Percentiles rank a stretch among this genome's conserved stretches.
Conservation (phyloP, 257 asterid genomes). For the Fraxinus cuspidata region DNA sequence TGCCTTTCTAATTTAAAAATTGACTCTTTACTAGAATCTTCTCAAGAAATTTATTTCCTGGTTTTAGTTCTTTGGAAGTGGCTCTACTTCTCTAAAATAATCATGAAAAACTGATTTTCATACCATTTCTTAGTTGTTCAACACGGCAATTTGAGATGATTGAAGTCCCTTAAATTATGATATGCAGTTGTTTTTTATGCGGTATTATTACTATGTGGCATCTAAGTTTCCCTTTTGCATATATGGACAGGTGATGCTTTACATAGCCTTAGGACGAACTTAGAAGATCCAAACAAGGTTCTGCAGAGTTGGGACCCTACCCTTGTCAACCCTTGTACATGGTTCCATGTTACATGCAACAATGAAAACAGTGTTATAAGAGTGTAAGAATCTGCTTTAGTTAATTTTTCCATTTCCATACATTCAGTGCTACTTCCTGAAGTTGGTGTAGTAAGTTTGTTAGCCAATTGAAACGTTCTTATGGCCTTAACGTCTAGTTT, state of each 20-base stretch:
- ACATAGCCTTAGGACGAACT: constrained; percentile 73
- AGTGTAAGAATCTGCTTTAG: constrained; percentile 64
- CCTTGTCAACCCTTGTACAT: constrained; percentile 97
- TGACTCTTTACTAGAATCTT: neutral
- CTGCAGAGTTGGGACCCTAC: constrained; percentile 99
- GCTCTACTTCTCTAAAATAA: neutral
- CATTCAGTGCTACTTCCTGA: constrained; percentile 2
- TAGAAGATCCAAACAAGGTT: constrained; percentile 90
- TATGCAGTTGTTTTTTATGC: neutral
- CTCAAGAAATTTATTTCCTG: neutral
- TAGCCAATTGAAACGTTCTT: constrained; percentile 17
- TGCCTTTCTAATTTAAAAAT: neutral
- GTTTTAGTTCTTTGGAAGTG: constrained; percentile 7
- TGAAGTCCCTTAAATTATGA: neutral
- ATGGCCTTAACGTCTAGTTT: neutral
- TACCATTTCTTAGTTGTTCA: neutral
- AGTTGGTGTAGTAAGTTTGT: constrained; percentile 2
- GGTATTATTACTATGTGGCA: constrained; percentile 4
- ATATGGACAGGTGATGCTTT: constrained; percentile 82
- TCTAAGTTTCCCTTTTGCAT: constrained; percentile 20
- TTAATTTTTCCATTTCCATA: constrained; percentile 1
- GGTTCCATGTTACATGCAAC: constrained; percentile 99
- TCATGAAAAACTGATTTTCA: neutral
- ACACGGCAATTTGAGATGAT: constrained; percentile 1
- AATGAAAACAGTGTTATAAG: constrained; percentile 95